Evolutionary conservation across 2,329 filamentous ascomycete species (phyloP).

Genomic region (Pestalotiopsis sp.): DNA sequence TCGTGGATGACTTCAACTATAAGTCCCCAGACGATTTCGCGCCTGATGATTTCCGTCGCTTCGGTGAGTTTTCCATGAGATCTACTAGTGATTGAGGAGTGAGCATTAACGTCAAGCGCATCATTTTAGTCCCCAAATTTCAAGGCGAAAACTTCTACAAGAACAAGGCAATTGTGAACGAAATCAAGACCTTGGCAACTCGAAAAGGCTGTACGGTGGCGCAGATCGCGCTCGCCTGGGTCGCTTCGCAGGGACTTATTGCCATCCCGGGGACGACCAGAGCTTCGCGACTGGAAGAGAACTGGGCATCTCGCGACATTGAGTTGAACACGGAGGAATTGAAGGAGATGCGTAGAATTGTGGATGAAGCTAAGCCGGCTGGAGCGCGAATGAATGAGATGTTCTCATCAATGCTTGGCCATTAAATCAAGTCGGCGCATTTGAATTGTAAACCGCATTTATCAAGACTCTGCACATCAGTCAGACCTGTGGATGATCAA

Average conservation of each 20-base stretch:
- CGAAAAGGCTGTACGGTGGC: conserved; percentile 34
- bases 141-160: conserved; percentile 49
- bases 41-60: conserved; percentile 41
- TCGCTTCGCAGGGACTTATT: conserved; percentile 25
- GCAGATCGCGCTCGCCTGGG: conserved; percentile 39
- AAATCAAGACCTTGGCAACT: conserved; percentile 40
- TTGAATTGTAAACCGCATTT: no score
- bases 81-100: conserved; percentile 24
- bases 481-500: no score
- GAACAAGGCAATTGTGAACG: conserved; percentile 42
- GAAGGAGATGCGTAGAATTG: conserved; percentile 29
- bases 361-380: conserved; percentile 5
- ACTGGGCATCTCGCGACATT: conserved; percentile 35
- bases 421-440: no score
- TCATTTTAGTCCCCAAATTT: conserved; percentile 31
- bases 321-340: conserved; percentile 36
- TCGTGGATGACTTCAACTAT: conserved; percentile 45
- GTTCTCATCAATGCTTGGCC: no score
- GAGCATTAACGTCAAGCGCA: neutral
- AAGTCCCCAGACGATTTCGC: conserved; percentile 49
- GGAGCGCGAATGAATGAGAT: no score
- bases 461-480: no score
- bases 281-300: conserved; percentile 9
- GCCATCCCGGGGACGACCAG: conserved; percentile 14
- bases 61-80: conserved; percentile 25